These are phyloP conservation scores for Talaromyces funiculosus DNA, from an alignment of 2,329 filamentous ascomycete genomes.

Conservation along the genomic window DNA sequence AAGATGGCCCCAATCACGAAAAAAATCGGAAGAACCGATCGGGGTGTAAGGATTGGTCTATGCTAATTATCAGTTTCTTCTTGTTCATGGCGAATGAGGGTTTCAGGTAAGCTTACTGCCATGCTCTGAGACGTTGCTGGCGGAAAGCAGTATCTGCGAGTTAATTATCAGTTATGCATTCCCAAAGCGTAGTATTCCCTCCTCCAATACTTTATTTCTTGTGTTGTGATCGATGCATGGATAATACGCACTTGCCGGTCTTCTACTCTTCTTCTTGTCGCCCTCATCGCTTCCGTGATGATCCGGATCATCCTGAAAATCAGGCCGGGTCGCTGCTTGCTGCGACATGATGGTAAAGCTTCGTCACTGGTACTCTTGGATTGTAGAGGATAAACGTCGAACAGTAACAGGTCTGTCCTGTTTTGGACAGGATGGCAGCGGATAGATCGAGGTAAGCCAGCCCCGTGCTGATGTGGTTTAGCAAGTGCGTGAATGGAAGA, in stretches of 20 bases:
- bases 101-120: constrained; percentile 64
- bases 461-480: neutral
- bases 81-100: neutral
- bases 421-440: neutral
- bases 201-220: neutral
- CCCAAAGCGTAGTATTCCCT: too few species aligned
- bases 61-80: constrained; percentile 7
- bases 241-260: constrained; percentile 69
- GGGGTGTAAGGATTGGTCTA: constrained; percentile 90
- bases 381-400: neutral
- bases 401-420: constrained; percentile 1
- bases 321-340: constrained; percentile 34
- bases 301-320: constrained; percentile 42
- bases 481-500: neutral
- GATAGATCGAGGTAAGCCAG: neutral
- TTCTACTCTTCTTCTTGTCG: constrained; percentile 83
- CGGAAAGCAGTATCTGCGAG: constrained; percentile 83
- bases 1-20: constrained; percentile 88
- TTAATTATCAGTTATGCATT: neutral
- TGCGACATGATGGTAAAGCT: constrained; percentile 38
- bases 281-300: constrained; percentile 32
- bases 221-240: neutral
- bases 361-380: neutral
- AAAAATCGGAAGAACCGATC: constrained; percentile 86
- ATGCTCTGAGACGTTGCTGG: constrained; percentile 95